Evolutionary conservation across 257 asterid genomes (phyloP).

Genomic region (Mitragyna speciosa): DNA sequence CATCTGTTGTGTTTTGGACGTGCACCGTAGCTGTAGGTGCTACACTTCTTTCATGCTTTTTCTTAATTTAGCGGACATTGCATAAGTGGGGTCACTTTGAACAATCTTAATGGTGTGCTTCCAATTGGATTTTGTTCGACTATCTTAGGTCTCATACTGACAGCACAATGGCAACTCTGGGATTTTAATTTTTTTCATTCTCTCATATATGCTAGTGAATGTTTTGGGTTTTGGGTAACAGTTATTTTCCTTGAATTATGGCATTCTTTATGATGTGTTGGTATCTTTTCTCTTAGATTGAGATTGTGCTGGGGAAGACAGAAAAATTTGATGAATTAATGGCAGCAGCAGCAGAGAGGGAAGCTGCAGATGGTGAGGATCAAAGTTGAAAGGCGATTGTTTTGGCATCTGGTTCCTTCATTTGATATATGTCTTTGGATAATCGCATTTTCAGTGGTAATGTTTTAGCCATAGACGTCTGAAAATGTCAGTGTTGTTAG

Average conservation of each 20-base stretch:
- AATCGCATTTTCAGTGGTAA: neutral
- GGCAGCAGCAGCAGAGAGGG: slow-evolving; percentile 41
- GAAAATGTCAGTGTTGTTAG: neutral
- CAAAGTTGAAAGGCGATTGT: slow-evolving; percentile 15
- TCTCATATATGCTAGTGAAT: neutral
- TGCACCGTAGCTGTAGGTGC: neutral
- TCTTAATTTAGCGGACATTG: neutral
- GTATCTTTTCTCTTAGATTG: slow-evolving; percentile 27
- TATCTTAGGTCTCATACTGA: neutral
- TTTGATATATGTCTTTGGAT: neutral
- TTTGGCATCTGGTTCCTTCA: slow-evolving; percentile 3
- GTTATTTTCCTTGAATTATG: neutral
- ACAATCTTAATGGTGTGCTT: neutral
- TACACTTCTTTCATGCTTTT: neutral
- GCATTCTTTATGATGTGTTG: neutral
- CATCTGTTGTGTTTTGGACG: neutral
- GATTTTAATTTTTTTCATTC: neutral
- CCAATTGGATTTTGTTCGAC: neutral
- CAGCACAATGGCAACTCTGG: neutral
- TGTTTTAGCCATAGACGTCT: slow-evolving; percentile 3
- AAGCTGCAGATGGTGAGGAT: slow-evolving; percentile 29
- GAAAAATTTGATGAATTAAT: slow-evolving; percentile 41
- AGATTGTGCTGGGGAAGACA: slow-evolving; percentile 37
- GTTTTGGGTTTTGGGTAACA: neutral
- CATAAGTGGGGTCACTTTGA: neutral